These are phyloP conservation scores for Auricularia heimuer DNA, from an alignment of 768 basidiomycete genomes.

Conservation along the genomic window DNA sequence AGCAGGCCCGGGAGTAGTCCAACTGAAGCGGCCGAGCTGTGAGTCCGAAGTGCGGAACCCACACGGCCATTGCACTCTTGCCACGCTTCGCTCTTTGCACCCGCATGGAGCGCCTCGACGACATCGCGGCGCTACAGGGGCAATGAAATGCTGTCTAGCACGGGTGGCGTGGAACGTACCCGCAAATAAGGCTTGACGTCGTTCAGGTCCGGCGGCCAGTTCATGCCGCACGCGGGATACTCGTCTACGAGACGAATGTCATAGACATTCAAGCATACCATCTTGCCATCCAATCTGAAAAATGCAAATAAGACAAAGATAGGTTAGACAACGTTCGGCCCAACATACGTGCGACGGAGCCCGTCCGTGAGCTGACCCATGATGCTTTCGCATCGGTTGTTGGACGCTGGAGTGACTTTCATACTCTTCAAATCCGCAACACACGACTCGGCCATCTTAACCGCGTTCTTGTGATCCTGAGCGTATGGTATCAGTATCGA, in stretches of 20 bases:
- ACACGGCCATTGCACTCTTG: conserved; percentile 72
- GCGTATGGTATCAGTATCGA: background rate
- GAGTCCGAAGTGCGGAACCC: conserved; percentile 47
- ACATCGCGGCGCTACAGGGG: conserved; percentile 67
- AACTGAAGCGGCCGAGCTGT: conserved; percentile 55
- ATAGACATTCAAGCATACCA: conserved; percentile 88
- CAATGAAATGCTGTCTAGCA: background rate
- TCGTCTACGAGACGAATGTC: conserved; percentile 87
- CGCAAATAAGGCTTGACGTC: conserved; percentile 69
- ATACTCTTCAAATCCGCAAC: conserved; percentile 30
- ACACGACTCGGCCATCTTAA: conserved; percentile 52
- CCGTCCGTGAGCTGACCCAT: conserved; percentile 34
- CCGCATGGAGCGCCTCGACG: conserved; percentile 72
- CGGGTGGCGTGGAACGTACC: conserved; percentile 36
- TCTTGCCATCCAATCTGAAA: conserved; percentile 51
- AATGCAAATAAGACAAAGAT: background rate
- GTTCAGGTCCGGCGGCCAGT: conserved; percentile 86
- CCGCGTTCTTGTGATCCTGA: conserved; percentile 54
- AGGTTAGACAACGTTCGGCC: background rate
- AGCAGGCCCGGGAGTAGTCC: conserved; percentile 70
- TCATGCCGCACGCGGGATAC: conserved; percentile 87
- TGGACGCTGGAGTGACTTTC: conserved; percentile 31
- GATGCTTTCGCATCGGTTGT: conserved; percentile 51
- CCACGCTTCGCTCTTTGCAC: conserved; percentile 69
- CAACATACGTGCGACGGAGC: conserved; percentile 8